Base-by-base conservation (phyloP, 108 stramenopile genomes). In the Parietichytrium sp. region DNA sequence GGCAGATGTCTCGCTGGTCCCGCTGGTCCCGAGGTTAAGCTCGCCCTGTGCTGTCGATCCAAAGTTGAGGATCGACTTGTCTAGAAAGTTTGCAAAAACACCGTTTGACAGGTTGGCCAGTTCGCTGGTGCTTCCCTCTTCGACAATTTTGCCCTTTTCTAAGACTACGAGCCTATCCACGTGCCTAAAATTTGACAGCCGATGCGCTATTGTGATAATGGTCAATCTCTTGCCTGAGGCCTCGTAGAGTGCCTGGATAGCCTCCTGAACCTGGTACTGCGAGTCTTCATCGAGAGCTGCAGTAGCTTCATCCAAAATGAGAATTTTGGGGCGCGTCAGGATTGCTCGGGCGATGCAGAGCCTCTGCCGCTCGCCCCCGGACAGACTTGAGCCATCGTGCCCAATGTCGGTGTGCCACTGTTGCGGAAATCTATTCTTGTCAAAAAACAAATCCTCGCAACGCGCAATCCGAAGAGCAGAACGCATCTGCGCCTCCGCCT, bases 261-360 rank as follows among this genome's bases (percentile, higher is more conserved):
- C 84, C 47, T 61, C 29, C 42, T 88, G 87, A 25, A 88, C 87
- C 18, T 88, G 82, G 81, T 86, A 82, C 51, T 88, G 87, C 26
- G 84, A 83, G 36, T 85, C 80, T 38, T 25, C 50, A 81, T 88
- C 88, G 47, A 88, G 82, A 1, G 88, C 88, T 3, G 54, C 91
- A 12, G 89, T 87, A 4, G 96, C 94, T 84, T 97, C 96, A 82
- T 94, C 95, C 27, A 96, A 85, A 47, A 96, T 84, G 18, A 93
- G 79, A 26, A 93, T 88, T 1, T 88, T 88, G 27, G 96, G 91
- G 81, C 93, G 86, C 72, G 90, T 90, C 4, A 98, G 90, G 31
- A 87, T 89, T 4, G 88, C 88, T 47, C 88, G 84, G n/a, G 85
- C 87, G 13, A 87, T 50, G 4, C 80, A 55, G 4, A 88, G 84